phyloP scores from a whole-genome alignment of 208 protist species.

The Sergeia podlipaevii region DNA sequence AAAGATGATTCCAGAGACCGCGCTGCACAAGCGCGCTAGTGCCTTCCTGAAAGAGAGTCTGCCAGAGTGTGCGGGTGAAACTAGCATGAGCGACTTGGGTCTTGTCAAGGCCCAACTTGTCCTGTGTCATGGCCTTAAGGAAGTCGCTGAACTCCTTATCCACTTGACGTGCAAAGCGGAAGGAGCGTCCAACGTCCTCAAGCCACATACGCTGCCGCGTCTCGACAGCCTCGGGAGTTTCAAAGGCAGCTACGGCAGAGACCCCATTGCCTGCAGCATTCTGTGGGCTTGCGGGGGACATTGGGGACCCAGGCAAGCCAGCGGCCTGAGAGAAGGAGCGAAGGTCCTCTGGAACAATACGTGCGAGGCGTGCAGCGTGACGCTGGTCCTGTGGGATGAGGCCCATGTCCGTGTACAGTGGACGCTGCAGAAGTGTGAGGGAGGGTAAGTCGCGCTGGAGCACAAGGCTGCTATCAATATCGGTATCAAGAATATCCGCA shows the following conservation, averaged over 20 bases:
- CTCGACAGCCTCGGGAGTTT: background rate
- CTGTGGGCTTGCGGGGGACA: constrained; percentile 5
- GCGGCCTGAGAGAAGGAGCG: constrained; percentile 1
- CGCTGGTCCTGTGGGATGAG: constrained; percentile 68
- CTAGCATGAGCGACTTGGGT: constrained; percentile 19
- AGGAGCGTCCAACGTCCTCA: constrained; percentile 49
- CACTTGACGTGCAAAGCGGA: constrained; percentile 41
- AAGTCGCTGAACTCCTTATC: constrained; percentile 52
- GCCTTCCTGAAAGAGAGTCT: constrained; percentile 30
- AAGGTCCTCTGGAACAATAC: constrained; percentile 42
- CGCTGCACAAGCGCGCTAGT: constrained; percentile 41
- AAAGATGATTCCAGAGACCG: constrained; percentile 59
- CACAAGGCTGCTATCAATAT: constrained; percentile 57
- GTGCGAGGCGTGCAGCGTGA: constrained; percentile 60
- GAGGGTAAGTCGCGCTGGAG: constrained; percentile 55
- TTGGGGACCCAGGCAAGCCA: constrained; percentile 4
- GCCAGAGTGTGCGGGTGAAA: constrained; percentile 51
- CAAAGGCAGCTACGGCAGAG: constrained; percentile 10
- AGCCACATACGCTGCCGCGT: constrained; percentile 28
- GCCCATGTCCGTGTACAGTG: constrained; percentile 85
- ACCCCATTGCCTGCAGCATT: background rate
- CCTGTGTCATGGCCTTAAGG: constrained; percentile 38
- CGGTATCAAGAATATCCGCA: constrained; percentile 58
- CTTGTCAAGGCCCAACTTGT: constrained; percentile 63
- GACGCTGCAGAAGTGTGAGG: constrained; percentile 69